A percentile compares a stretch with the other conserved stretches of the same genome.
Conservation (phyloP, 768 basidiomycete genomes). For the Crassisporium funariophilum region DNA sequence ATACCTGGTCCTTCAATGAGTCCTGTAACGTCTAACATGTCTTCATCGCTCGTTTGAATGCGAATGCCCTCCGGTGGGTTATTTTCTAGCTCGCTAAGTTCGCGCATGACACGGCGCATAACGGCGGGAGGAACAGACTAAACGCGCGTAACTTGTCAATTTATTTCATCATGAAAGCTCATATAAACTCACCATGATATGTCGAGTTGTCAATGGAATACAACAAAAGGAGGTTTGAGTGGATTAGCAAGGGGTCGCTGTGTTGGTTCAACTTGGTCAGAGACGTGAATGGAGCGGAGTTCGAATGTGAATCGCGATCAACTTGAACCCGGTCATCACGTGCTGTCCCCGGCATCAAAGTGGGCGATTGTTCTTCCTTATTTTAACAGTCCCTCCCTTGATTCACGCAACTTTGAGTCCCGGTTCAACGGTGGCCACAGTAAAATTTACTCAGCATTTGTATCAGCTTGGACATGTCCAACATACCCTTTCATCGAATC, state of each 20-base stretch:
- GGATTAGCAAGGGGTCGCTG: background rate
- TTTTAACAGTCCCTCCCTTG: no score
- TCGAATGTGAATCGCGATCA: conserved; percentile 19
- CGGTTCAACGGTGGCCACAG: no score
- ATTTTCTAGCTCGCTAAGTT: conserved; percentile 77
- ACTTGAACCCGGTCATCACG: conserved; percentile 17
- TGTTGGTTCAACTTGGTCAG: conserved; percentile 18
- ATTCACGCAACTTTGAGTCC: no score
- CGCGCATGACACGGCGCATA: conserved; percentile 86
- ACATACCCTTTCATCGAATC: no score
- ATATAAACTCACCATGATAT: conserved; percentile 16
- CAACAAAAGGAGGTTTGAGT: background rate
- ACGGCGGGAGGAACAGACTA: conserved; percentile 54
- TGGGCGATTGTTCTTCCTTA: no score
- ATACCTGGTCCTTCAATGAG: conserved; percentile 89
- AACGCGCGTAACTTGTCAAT: background rate
- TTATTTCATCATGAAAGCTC: background rate
- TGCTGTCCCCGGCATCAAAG: conserved; percentile 10
- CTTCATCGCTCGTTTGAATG: conserved; percentile 82
- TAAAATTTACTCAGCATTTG: no score
- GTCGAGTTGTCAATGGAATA: no score
- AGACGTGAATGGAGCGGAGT: conserved; percentile 18
- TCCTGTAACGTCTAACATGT: conserved; percentile 85
- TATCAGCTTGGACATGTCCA: no score
- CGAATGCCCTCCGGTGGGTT: conserved; percentile 93